phyloP scores from a whole-genome alignment of 2,329 filamentous ascomycete species.

The Pseudocercospora fijiensis region DNA sequence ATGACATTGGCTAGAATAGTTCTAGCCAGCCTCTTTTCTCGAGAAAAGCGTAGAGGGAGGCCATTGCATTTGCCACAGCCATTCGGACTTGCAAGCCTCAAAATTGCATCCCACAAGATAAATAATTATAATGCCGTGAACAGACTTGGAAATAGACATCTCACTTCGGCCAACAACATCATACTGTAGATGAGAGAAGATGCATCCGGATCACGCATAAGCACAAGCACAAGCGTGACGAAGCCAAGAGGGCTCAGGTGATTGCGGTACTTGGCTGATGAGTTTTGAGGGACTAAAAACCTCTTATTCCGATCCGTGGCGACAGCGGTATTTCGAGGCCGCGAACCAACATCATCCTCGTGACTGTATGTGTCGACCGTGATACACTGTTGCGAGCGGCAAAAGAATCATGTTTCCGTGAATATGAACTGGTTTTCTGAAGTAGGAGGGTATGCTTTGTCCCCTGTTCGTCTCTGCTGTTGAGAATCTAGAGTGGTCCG shows the following conservation, averaged over 20 bases:
- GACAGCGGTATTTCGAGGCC: background rate
- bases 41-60: background rate
- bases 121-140: background rate
- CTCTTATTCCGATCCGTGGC: background rate
- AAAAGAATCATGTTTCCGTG: too few relatives aligned
- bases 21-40: background rate
- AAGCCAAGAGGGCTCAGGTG: background rate
- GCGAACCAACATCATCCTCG: background rate
- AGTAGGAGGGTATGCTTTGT: too few relatives aligned
- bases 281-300: background rate
- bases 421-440: too few relatives aligned
- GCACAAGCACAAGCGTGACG: background rate
- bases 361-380: too few relatives aligned
- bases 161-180: background rate
- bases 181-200: background rate
- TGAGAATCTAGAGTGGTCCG: too few relatives aligned
- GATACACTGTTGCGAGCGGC: too few relatives aligned
- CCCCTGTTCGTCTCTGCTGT: too few relatives aligned
- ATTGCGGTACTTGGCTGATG: background rate
- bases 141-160: background rate
- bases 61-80: background rate
- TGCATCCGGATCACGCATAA: background rate
- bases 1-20: too few relatives aligned
- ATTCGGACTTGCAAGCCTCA: background rate
- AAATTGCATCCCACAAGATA: background rate